Base-by-base conservation (phyloP, 495 filamentous ascomycete species). In the Thermothielavioides terrestris region DNA sequence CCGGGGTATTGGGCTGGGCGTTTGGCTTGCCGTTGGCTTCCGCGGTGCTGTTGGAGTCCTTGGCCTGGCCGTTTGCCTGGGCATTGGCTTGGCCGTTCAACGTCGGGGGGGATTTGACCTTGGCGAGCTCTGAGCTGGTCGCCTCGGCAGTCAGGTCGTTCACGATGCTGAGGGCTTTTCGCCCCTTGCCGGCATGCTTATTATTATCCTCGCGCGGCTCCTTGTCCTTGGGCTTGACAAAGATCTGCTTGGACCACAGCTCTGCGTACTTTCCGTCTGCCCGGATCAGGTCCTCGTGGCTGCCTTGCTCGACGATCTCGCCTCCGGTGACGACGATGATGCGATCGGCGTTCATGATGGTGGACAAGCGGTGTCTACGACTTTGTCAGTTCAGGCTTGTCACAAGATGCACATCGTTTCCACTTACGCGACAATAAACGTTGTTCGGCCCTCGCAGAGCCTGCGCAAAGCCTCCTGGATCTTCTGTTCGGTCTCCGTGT, bases 301-400 rank as follows among this genome's bases (percentile, higher is more conserved):
- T 78, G 8, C 84, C 82, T 38, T 78, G 69, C 64, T 88, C 81
- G 4, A 79, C 68, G 51, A 85, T 77, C 49, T 77, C 67, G 11
- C 83, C 84, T 30, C 83, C 74, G 44, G 77, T 72, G 43, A 86
- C 69, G 18, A 86, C 82, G 42, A 85, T 68, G 50, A 86, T 85
- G 40, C 71, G 69, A 48, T 86, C 80, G 14, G 81, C 82, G 55
- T 80, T 79, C 79, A 83, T 79, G 44, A 84, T 81, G 7, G 80
- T 88, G 8, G 81, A 86, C 42, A 84, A 70, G 18, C 80, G 81
- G 66, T 84, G 83, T 0, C 74, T 77, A 1, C 2, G 18, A n/a
- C n/a, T 18, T 12, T 7, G 22, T 42, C 4, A 41, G 25, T 14
- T 3, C 3, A n/a, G 0, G 4, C 17, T n/a, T 10, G 6, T 1